Base-by-base conservation (phyloP, 2,329 filamentous ascomycete genomes). In the Arthrobotrys megalospora region DNA sequence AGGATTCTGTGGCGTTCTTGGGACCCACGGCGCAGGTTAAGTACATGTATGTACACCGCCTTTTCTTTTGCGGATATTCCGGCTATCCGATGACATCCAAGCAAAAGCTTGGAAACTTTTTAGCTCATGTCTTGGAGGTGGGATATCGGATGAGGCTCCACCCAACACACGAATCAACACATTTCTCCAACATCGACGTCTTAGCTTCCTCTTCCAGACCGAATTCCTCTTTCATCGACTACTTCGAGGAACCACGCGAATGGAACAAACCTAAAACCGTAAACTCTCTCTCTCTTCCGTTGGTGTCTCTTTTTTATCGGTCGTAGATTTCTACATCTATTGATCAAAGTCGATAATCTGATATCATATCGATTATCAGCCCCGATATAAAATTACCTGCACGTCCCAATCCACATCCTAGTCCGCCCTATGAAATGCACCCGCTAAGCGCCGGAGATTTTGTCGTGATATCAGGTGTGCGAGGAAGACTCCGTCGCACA, bases 371-470 rank as follows among this genome's bases (percentile, higher is more conserved):
- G 36, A 38, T 28, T 38, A 58, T 58, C 32, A 14, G 32, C 43
- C 11, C 52, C 32, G 16, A 58, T 58, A 21, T 58, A 58, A 58
- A 53, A 38, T 21, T 10, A 19, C 34, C 52, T 58, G 52, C 34
- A 58, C 36, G 34, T 58, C 52, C 24, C 66, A 34, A 62, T 70
- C 53, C 53, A 36, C 43, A 62, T 43, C 41, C 52, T 16, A 16
- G 34, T 21, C 55, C 53, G 45, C 67, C 66, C 67, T 71, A 71
- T 71, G 45, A 71, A n/a, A 71, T 52, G 21, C 11, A 43, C 52
- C 45, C 55, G 55, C 47, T 71, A 71, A 71, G 53, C 67, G 67
- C 67, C 67, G 43, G 53, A 41, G 53, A 47, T 58, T 28, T 55
- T 11, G 6, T 55, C 50, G 24, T 58, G 34, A 58, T 58, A 58